Evolutionary conservation across 2,329 filamentous ascomycete genomes (phyloP).

Genomic region (Colletotrichum kahawae): DNA sequence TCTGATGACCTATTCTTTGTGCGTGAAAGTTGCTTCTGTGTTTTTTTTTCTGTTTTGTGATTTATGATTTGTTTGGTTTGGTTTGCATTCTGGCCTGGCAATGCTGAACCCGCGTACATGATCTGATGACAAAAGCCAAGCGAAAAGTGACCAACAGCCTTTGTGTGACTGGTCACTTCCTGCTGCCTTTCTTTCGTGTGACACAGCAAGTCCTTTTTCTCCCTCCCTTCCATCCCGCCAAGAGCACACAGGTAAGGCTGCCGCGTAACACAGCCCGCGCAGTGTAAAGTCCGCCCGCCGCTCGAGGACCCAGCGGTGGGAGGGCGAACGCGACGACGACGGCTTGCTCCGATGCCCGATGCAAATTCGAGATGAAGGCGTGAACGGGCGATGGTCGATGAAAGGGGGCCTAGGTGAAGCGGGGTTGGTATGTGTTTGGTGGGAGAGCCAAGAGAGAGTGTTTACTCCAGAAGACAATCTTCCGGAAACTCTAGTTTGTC

Average conservation of each 20-base stretch:
- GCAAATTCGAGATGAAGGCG: background rate
- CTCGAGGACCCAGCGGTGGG: background rate
- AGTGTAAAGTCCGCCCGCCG: background rate
- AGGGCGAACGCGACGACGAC: background rate
- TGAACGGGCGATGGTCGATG: background rate
- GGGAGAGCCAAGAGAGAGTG: background rate
- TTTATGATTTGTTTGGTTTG: background rate
- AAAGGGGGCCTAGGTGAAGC: background rate
- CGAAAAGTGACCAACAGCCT: background rate
- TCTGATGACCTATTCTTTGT: background rate
- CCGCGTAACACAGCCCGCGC: background rate
- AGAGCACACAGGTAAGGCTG: background rate
- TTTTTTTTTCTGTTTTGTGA: background rate
- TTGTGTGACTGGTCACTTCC: conserved; percentile 2
- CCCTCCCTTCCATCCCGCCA: background rate
- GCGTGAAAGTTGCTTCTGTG: background rate
- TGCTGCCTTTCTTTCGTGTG: background rate
- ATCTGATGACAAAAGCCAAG: conserved; percentile 6
- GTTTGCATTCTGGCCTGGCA: background rate
- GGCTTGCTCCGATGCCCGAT: background rate
- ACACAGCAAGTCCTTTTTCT: background rate
- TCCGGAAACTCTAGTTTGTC: background rate
- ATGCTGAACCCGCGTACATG: background rate
- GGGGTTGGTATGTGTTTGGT: background rate
- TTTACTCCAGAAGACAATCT: background rate